Conservation (phyloP, 2,329 filamentous ascomycete genomes). For the Cladophialophora carrionii region DNA sequence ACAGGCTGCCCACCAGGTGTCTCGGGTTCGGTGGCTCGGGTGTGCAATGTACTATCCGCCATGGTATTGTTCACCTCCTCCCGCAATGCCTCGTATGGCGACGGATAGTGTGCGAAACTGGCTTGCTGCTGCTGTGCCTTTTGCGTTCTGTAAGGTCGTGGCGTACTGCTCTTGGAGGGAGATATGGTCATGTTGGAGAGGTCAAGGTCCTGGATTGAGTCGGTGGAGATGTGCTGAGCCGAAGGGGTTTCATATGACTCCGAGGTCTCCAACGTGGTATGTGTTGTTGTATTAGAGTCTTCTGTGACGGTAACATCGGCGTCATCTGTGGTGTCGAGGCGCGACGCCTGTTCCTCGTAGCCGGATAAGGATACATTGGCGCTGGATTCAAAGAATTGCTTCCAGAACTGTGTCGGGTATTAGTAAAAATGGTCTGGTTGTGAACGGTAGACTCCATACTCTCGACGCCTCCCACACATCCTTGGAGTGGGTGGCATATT, state of each 20-base stretch:
- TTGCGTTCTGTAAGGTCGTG: constrained; percentile 43
- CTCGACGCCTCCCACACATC: constrained; percentile 97
- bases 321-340: constrained; percentile 55
- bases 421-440: neutral
- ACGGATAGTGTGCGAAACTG: constrained; percentile 67
- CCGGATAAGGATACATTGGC: constrained; percentile 95
- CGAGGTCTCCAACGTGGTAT: constrained; percentile 50
- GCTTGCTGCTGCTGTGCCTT: constrained; percentile 40
- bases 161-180: constrained; percentile 56
- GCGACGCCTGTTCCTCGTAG: constrained; percentile 75
- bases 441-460: constrained; percentile 54
- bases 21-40: constrained; percentile 41
- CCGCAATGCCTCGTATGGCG: constrained; percentile 75
- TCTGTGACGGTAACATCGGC: constrained; percentile 62
- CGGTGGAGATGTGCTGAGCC: constrained; percentile 41
- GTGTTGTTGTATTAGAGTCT: constrained; percentile 59
- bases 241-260: constrained; percentile 49
- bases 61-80: constrained; percentile 61
- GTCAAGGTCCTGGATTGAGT: constrained; percentile 51
- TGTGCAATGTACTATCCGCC: constrained; percentile 44
- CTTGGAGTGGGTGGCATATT: constrained; percentile 91
- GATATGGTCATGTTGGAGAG: constrained; percentile 50
- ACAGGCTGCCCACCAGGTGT: constrained; percentile 33
- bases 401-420: constrained; percentile 78
- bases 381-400: constrained; percentile 98